These are phyloP conservation scores for Globisporangium irregulare DNA, from an alignment of 352 stramenopile species.

Conservation along the genomic window DNA sequence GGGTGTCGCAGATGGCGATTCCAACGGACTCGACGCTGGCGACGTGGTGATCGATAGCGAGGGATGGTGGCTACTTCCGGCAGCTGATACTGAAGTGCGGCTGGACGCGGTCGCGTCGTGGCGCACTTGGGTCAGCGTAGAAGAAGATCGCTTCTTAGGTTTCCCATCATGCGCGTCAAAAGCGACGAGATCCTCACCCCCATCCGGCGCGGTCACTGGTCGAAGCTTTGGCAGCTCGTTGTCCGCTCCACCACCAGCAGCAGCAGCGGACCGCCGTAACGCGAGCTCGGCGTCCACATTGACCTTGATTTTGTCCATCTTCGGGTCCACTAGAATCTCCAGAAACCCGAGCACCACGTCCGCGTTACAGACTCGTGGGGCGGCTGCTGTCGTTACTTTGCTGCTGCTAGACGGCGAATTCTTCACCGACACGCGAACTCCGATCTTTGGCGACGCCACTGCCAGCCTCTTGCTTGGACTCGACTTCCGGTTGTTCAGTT, in stretches of 20 bases:
- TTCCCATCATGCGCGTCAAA: slow-evolving; percentile 9
- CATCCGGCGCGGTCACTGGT: slow-evolving; percentile 35
- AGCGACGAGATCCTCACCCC: slow-evolving; percentile 5
- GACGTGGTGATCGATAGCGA: slow-evolving; percentile 9
- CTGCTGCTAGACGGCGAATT: slow-evolving; percentile 17
- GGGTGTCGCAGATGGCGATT: slow-evolving; percentile 32
- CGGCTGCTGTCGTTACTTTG: slow-evolving; percentile 8
- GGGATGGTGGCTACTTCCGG: slow-evolving; percentile 4
- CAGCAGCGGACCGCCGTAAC: slow-evolving; percentile 21
- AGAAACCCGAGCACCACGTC: slow-evolving; percentile 55
- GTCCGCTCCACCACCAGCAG: slow-evolving; percentile 9
- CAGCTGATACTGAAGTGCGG: background rate
- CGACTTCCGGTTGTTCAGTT: background rate
- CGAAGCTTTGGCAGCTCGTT: slow-evolving; percentile 47
- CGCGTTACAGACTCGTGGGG: slow-evolving; percentile 48
- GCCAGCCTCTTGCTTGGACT: slow-evolving; percentile 15
- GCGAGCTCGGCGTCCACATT: slow-evolving; percentile 61
- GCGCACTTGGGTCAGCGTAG: slow-evolving; percentile 38
- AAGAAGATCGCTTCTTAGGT: slow-evolving; percentile 15
- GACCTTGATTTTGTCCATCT: slow-evolving; percentile 54
- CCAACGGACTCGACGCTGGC: slow-evolving; percentile 24
- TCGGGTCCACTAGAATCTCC: slow-evolving; percentile 45
- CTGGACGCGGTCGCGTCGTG: slow-evolving; percentile 18
- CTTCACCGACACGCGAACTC: slow-evolving; percentile 14
- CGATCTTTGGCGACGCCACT: slow-evolving; percentile 14